Base-by-base conservation (phyloP, 768 basidiomycete genomes). In the Lactarius indigo region DNA sequence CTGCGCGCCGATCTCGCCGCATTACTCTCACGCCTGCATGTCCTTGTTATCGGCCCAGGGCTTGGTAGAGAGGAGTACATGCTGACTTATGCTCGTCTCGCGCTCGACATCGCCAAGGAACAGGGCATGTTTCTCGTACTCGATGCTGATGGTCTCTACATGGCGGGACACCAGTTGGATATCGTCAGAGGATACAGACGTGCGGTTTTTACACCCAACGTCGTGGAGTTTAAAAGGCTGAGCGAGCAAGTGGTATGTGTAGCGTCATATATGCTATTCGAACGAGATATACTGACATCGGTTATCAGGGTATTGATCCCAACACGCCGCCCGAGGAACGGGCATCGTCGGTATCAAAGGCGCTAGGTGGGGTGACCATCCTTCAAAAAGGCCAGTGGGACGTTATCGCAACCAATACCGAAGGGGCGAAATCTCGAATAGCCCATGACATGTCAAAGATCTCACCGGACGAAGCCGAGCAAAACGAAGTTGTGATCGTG, bases 31-130 rank as follows among this genome's bases (percentile, higher is more conserved):
- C 89, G 97, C 9, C 84, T 99, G 8, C 97, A 99, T 76, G 93
- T 91, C 26, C 87, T 99, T 50, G 84, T 99, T 26, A 85, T 98
- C 35, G 97, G 97, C 0, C 97, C 97, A 0, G 97, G 97, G 6
- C 84, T 99, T 0, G 97, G 97, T 0, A 87, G 97, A 1, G 93
- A 94, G 72, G 77, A 83, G 3, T 91, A 93, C 78, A 99, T 98
- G 94, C 92, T 93, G 74, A 77, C 76, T 5, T 94, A 86, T 64
- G 96, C 95, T 1, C 84, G 84, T 64, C 76, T 87, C 31, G 94
- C 96, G 0, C 79, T 98, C 23, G 77, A 77, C 12, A 80, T 96
- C 50, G 96, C 96, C 5, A 83, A 80, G 68, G 77, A 84, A 72
- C 71, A 73, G 42, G 89, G 88, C 61, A 90, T 96, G 87, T 96